Evolutionary conservation across 345 rosid genomes (phyloP).

Genomic region (Ricinus communis): DNA sequence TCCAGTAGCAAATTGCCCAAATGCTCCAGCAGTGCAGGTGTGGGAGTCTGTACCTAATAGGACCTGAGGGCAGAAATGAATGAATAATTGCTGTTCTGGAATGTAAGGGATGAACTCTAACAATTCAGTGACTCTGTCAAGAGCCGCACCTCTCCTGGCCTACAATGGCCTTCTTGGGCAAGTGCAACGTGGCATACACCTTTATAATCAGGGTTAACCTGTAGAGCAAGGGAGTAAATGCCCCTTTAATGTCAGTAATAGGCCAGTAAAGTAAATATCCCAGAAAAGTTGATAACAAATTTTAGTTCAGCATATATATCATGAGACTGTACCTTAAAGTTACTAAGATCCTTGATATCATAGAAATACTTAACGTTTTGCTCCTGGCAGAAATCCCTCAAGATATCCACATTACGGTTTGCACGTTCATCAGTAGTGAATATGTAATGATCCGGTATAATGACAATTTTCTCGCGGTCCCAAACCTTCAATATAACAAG

Average conservation of each 20-base stretch:
- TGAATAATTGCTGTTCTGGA: not conserved
- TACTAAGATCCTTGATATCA: slow-evolving; percentile 83
- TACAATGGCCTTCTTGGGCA: slow-evolving; percentile 99
- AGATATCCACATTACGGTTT: slow-evolving; percentile 90
- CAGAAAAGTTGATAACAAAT: not conserved
- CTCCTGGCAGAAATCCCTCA: slow-evolving; percentile 85
- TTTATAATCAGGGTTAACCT: slow-evolving; percentile 98
- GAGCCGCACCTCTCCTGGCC: slow-evolving; percentile 91
- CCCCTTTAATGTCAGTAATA: slow-evolving; percentile 3
- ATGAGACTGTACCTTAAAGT: slow-evolving; percentile 62
- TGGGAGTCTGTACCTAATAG: slow-evolving; percentile 93
- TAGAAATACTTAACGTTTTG: slow-evolving; percentile 94
- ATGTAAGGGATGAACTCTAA: not conserved
- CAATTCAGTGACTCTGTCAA: not conserved
- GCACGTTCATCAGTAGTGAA: slow-evolving; percentile 93
- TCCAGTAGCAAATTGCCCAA: slow-evolving; percentile 98
- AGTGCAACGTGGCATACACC: slow-evolving; percentile 98
- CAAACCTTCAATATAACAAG: slow-evolving; percentile 59
- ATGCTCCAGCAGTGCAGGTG: slow-evolving; percentile 98
- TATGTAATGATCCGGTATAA: slow-evolving; percentile 96
- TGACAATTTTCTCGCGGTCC: slow-evolving; percentile 92
- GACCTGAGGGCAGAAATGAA: slow-evolving; percentile 52
- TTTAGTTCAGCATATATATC: not conserved
- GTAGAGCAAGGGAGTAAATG: slow-evolving; percentile 24
- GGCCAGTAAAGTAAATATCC: not conserved